These are phyloP conservation scores for Schwanniomyces etchellsii DNA, from an alignment of 1,139 yeast genomes.

Conservation along the genomic window DNA sequence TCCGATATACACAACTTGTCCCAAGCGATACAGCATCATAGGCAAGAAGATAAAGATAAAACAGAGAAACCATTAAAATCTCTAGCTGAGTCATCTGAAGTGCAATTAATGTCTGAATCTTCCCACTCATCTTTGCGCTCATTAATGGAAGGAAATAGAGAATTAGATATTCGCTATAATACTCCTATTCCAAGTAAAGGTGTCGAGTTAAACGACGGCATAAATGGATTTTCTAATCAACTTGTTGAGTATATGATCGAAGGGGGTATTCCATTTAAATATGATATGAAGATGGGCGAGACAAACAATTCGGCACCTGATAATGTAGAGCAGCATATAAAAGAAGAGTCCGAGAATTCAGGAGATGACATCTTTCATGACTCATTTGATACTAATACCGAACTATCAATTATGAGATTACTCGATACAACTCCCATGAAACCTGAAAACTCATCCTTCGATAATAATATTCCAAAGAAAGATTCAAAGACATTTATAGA, in stretches of 20 bases:
- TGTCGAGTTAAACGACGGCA: conserved; percentile 37
- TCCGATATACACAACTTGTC: conserved; percentile 35
- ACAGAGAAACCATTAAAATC: conserved; percentile 34
- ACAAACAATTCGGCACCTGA: not conserved
- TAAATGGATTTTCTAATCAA: conserved; percentile 39
- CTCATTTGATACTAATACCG: conserved; percentile 37
- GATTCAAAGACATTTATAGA: not conserved
- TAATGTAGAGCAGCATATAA: conserved; percentile 4
- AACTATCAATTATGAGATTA: conserved; percentile 38
- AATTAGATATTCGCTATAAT: conserved; percentile 16
- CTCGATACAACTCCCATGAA: conserved; percentile 13
- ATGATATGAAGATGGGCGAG: conserved; percentile 4
- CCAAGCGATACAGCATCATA: conserved; percentile 22
- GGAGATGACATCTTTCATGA: conserved; percentile 23
- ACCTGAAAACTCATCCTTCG: not conserved
- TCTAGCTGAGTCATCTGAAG: conserved; percentile 24
- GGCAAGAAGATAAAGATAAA: conserved; percentile 15
- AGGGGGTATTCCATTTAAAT: conserved; percentile 7
- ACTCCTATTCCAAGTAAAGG: conserved; percentile 21
- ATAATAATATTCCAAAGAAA: not conserved
- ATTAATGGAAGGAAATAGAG: conserved; percentile 30
- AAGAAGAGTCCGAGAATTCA: conserved; percentile 11
- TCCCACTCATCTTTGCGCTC: conserved; percentile 44
- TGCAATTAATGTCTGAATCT: conserved; percentile 30
- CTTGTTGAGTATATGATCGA: conserved; percentile 33